phyloP scores from a whole-genome alignment of 352 stramenopile genomes.

The Phytopythium delawarense region DNA sequence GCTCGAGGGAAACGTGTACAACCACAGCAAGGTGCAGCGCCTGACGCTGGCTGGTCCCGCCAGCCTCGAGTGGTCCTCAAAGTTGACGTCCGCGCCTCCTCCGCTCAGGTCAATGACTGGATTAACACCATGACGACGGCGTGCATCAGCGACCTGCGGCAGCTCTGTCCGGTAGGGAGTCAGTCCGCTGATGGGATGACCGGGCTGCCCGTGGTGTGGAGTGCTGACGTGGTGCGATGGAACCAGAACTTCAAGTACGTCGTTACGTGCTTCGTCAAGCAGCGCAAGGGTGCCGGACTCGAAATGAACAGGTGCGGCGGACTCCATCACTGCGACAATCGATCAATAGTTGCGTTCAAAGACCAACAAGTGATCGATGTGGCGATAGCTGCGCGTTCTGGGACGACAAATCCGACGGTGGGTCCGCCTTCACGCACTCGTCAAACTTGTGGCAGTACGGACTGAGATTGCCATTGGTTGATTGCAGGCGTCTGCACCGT shows the following conservation, averaged over 20 bases:
- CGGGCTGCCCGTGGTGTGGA: too few relatives aligned
- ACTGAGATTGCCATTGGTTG: neutral
- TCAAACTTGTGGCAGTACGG: neutral
- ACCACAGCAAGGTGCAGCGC: constrained; percentile 55
- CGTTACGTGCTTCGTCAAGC: constrained; percentile 59
- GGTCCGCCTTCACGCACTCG: neutral
- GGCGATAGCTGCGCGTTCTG: constrained; percentile 45
- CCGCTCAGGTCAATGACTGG: constrained; percentile 56
- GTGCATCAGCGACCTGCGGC: constrained; percentile 63
- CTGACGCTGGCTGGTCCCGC: neutral
- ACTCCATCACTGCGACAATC: too few relatives aligned
- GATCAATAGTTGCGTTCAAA: too few relatives aligned
- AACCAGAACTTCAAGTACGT: constrained; percentile 85
- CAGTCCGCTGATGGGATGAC: neutral
- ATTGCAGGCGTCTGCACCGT: constrained; percentile 55
- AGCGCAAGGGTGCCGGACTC: constrained; percentile 59
- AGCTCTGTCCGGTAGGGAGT: constrained; percentile 42
- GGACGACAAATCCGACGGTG: constrained; percentile 74
- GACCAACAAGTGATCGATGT: neutral
- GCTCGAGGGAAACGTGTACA: constrained; percentile 73
- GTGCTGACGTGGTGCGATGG: neutral
- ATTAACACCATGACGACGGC: constrained; percentile 60
- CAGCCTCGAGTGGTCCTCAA: too few relatives aligned
- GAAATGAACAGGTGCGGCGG: constrained; percentile 44
- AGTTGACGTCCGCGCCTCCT: neutral